Conservation (phyloP, 148 eudicot species). For the Silene uniflora region DNA sequence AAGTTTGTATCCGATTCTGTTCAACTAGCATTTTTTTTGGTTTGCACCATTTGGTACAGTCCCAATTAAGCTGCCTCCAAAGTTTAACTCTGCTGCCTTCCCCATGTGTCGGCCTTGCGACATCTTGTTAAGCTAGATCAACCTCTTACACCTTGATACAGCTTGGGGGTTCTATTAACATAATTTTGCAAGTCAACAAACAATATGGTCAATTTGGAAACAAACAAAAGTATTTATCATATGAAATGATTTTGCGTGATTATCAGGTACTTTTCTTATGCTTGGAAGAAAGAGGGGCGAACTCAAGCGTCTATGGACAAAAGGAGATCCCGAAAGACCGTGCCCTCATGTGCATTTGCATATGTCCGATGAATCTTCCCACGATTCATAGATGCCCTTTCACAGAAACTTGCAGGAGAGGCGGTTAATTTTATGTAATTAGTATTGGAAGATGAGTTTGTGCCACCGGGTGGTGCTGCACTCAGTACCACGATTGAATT, state of each 20-base stretch:
- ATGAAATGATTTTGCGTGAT: background rate
- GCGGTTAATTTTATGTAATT: constrained; percentile 16
- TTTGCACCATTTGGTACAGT: background rate
- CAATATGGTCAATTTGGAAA: background rate
- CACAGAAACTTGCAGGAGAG: constrained; percentile 4
- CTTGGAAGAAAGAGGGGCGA: constrained; percentile 67
- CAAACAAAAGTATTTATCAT: background rate
- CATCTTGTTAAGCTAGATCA: too few species aligned
- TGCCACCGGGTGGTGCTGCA: background rate
- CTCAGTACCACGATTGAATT: background rate
- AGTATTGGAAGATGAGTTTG: background rate
- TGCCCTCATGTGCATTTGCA: constrained; percentile 55
- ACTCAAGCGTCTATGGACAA: constrained; percentile 56
- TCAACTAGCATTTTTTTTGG: background rate
- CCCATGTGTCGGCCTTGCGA: too few species aligned
- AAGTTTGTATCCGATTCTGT: background rate
- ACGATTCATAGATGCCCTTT: constrained; percentile 8
- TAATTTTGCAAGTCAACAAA: background rate
- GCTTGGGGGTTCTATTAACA: too few species aligned
- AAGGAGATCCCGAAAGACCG: constrained; percentile 60
- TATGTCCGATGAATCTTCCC: constrained; percentile 31
- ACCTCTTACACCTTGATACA: too few species aligned
- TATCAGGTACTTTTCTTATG: constrained; percentile 56
- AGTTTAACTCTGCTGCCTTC: too few species aligned
- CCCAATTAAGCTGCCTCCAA: too few species aligned